These are phyloP conservation scores for Inga oerstediana DNA, from an alignment of 306 rosid genomes.

Conservation along the genomic window DNA sequence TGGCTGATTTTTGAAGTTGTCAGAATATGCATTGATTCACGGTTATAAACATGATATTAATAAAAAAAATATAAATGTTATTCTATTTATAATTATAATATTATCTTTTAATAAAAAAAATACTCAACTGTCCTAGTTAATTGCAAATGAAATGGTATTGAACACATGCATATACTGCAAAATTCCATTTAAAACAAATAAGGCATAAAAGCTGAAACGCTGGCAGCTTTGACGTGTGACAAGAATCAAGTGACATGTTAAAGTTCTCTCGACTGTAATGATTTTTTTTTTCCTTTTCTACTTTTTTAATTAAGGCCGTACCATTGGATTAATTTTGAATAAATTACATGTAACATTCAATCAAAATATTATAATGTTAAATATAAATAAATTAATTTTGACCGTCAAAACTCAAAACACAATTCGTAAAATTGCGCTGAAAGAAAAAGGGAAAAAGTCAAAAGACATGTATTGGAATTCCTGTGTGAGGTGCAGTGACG, in stretches of 20 bases:
- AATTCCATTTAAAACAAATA: not conserved
- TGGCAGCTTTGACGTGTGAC: constrained; percentile 4
- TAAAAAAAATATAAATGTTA: not conserved
- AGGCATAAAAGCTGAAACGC: not conserved
- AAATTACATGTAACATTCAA: not conserved
- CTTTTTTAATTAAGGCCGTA: not conserved
- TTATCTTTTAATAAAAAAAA: not conserved
- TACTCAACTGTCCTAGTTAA: not conserved
- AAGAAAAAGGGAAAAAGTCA: not conserved
- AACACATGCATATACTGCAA: not conserved
- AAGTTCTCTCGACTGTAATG: not conserved
- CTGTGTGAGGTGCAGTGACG: not conserved
- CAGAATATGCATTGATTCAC: not conserved
- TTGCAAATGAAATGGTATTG: not conserved
- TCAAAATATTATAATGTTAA: not conserved
- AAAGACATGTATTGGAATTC: not conserved
- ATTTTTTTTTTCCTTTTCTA: not conserved
- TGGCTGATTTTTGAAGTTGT: not conserved
- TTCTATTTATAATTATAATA: not conserved
- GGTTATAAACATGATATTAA: not conserved
- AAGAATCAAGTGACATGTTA: not conserved
- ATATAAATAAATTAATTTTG: not conserved
- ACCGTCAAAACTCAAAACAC: not conserved
- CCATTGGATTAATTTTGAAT: not conserved
- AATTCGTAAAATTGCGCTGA: not conserved